Base-by-base conservation (phyloP, 129 eudicot genomes). In the Deinandra increscens region DNA sequence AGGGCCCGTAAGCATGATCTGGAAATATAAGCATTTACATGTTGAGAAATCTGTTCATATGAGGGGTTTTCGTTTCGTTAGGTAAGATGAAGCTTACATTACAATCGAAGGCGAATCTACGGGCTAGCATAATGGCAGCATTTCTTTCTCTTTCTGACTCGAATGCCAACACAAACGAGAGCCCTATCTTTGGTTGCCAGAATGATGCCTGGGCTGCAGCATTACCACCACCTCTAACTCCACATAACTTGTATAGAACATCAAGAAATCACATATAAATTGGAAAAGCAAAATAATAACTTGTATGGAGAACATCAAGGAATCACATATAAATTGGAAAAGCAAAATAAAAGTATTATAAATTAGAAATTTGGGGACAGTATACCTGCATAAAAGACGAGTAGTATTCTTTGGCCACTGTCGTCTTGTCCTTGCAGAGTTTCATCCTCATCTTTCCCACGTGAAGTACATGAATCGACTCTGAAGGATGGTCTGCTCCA, bases 191-290 rank as follows among this genome's bases (percentile, higher is more conserved):
- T 61, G 87, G 89, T 79, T 84, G 96, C 98, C 98, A 93, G 72
- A 86, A 93, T 66, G 82, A 56, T 29, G 98, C 89, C 78, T 93
- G 98, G n/a, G 95, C 91, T 74, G 98, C 98, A 31, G 98, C 98
- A 41, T 89, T 93, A 6, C 98, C 98, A 38, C 98, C 98, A 15
- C 98, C 98, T 83, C 98, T 86, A 55, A 93, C 92, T 68, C 98
- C 98, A 62, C 98, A 93, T 6, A 93, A 75, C 98, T 92, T 72
- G 15, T 60, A 46, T 36, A 46, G 7, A 45, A n/a, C 29, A 9
- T 44, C 58, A 26, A 45, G 45, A 12, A 66, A 63, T 37, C 48
- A 9, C 11, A 38, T 22, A 41, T 18, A 26, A 43, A 43, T 13
- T 43, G 41, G 9, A 15, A 0, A 5, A 7, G 59, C 18, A 22